Evolutionary conservation across 768 basidiomycete genomes (phyloP).

Genomic region (Pulveroboletus frians): DNA sequence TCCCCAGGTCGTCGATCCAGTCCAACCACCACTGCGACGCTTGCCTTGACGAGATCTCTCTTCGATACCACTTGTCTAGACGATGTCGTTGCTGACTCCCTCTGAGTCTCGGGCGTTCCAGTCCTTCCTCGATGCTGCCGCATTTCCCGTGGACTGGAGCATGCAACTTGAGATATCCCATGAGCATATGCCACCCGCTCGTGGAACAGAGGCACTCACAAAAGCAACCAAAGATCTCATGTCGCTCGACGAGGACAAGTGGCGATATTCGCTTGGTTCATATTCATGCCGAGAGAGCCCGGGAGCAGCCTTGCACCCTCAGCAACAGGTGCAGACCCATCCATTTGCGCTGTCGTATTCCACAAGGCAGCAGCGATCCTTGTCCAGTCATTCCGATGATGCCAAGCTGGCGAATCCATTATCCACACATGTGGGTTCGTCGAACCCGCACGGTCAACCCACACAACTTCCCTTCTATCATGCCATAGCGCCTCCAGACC

Average conservation of each 20-base stretch:
- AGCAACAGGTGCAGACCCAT: conserved; percentile 17
- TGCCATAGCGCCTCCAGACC: conserved; percentile 6
- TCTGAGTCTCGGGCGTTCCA: conserved; percentile 65
- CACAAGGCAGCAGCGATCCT: conserved; percentile 14
- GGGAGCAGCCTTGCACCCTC: conserved; percentile 8
- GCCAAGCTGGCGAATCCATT: conserved; percentile 2
- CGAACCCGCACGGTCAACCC: conserved; percentile 9
- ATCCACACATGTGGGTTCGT: conserved; percentile 3
- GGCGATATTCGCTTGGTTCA: conserved; percentile 27
- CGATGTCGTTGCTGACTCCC: conserved; percentile 61
- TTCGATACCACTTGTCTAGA: not conserved
- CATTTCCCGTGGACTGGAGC: conserved; percentile 45
- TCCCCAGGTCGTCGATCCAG: conserved; percentile 16
- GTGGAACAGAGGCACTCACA: conserved; percentile 59
- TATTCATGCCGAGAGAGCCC: conserved; percentile 10
- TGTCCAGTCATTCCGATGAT: conserved; percentile 6
- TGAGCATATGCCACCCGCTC: conserved; percentile 47
- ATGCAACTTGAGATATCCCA: conserved; percentile 33
- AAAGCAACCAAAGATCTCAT: conserved; percentile 84
- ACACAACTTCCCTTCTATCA: conserved; percentile 16
- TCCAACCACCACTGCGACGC: conserved; percentile 4
- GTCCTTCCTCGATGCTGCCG: conserved; percentile 55
- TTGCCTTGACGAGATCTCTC: not conserved
- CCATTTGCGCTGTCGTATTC: conserved; percentile 16
- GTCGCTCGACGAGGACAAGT: conserved; percentile 52